Base-by-base conservation (phyloP, 1,284 basidiomycete species). In the Ganoderma lucidum region DNA sequence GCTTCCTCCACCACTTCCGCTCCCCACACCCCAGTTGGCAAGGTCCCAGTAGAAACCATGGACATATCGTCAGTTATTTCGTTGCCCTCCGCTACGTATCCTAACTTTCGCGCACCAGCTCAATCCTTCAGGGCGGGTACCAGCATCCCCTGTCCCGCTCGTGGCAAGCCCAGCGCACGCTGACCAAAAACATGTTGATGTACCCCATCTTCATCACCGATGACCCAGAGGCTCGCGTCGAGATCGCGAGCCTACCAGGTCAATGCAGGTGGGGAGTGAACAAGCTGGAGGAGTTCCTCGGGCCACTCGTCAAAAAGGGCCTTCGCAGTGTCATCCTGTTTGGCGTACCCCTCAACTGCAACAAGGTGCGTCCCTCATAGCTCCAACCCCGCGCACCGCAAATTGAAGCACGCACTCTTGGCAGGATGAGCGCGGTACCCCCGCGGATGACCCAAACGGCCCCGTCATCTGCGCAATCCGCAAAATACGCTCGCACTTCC, bases 121-220 rank as follows among this genome's bases (percentile, higher is more conserved):
- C 95, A 12, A 88, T 97, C 75, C 88, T 98, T 30, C 95, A 97
- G 80, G 96, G 96, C 70, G 96, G 96, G 45, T 97, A 97, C 83
- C 91, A 95, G 72, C 95, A 97, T 81, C 93, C 96, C 6, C 87
- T 95, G 69, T 88, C 95, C 17, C 91, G 96, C 55, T 87, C 89
- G 82, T 96, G 94, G 89, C 96, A 98, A 82, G 86, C 87, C 59
- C 86, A 88, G 67, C 87, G 91, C 67, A 86, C 86, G 67, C 87
- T 97, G 75, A 92, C 91, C 44, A 97, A 96, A 81, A 88, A 88
- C 70, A 97, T 97, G 96, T 87, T 98, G 81, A 98, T 98, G 93
- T 98, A 98, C 81, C 96, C 96, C 12, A 96, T 98, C 78, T 98
- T 98, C 81, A 94, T 98, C 77, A 96, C 96, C 23, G 96, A 98